These are phyloP conservation scores for Nakaseomyces uthaithaninus DNA, from an alignment of 1,139 yeast species.

Conservation along the genomic window DNA sequence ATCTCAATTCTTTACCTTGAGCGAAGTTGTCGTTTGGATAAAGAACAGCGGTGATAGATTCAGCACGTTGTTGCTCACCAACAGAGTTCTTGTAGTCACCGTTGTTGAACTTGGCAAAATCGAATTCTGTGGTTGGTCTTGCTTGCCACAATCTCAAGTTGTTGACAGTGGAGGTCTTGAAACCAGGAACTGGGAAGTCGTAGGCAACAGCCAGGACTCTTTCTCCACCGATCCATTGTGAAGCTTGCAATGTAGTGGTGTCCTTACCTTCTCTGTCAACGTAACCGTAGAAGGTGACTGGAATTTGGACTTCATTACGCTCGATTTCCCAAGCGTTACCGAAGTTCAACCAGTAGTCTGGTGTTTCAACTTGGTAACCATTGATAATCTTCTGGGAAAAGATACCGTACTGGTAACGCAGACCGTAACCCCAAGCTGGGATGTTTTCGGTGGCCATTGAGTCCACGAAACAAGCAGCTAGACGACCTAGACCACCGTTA, in stretches of 20 bases:
- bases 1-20: constrained; percentile 82
- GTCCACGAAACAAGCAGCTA: constrained; percentile 92
- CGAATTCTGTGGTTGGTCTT: constrained; percentile 84
- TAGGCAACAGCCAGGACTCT: constrained; percentile 85
- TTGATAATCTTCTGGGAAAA: constrained; percentile 84
- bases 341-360: constrained; percentile 87
- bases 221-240: constrained; percentile 81
- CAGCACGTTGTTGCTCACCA: constrained; percentile 77
- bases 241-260: constrained; percentile 39
- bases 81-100: constrained; percentile 90
- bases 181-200: constrained; percentile 92
- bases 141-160: constrained; percentile 89
- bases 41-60: constrained; percentile 81
- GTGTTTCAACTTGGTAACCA: constrained; percentile 90
- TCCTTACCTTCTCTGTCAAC: constrained; percentile 58
- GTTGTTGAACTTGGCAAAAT: constrained; percentile 81
- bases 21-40: constrained; percentile 92
- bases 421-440: constrained; percentile 96
- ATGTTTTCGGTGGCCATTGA: constrained; percentile 79
- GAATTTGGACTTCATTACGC: constrained; percentile 78
- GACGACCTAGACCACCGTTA: constrained; percentile 90
- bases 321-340: constrained; percentile 92
- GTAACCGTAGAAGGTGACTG: constrained; percentile 86
- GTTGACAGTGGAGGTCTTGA: constrained; percentile 73
- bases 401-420: constrained; percentile 88